Percentiles rank a stretch among this genome's conserved stretches.
Evolutionary conservation across 2,329 filamentous ascomycete species (phyloP).

Genomic region (Leptographium procerum): DNA sequence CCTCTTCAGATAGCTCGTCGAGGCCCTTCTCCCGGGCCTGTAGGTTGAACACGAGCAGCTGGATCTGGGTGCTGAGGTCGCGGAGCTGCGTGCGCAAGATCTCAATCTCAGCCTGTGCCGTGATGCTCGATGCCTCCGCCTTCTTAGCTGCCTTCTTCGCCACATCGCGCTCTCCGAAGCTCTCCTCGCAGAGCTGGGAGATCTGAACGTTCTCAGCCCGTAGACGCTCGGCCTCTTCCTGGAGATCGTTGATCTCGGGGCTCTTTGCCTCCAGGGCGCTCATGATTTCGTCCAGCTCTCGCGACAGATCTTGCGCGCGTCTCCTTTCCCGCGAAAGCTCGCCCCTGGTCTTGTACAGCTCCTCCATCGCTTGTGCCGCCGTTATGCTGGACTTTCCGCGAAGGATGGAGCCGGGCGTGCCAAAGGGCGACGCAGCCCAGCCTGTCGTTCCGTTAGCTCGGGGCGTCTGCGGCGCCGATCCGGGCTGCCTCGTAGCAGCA

Average conservation of each 20-base stretch:
- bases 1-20: conserved; percentile 57
- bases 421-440: conserved; percentile 49
- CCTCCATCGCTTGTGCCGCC: conserved; percentile 51
- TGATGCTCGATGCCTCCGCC: conserved; percentile 60
- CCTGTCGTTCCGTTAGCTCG: conserved; percentile 33
- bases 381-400: conserved; percentile 45
- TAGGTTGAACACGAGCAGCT: conserved; percentile 79
- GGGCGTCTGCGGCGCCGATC: conserved; percentile 49
- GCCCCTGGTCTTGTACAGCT: conserved; percentile 56
- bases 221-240: conserved; percentile 68
- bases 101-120: conserved; percentile 55
- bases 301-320: conserved; percentile 60
- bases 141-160: conserved; percentile 71
- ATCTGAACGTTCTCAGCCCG: conserved; percentile 73
- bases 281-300: conserved; percentile 76
- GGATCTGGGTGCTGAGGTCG: conserved; percentile 81
- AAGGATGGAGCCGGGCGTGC: conserved; percentile 43
- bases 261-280: conserved; percentile 73
- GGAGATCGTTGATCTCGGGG: conserved; percentile 79
- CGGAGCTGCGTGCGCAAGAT: conserved; percentile 79
- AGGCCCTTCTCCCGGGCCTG: conserved; percentile 72
- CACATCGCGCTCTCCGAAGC: conserved; percentile 66
- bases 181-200: conserved; percentile 73
- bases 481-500: conserved; percentile 19
- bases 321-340: conserved; percentile 64